These are phyloP conservation scores for Dothistroma pini DNA, from an alignment of 2,329 filamentous ascomycete species.

Conservation along the genomic window DNA sequence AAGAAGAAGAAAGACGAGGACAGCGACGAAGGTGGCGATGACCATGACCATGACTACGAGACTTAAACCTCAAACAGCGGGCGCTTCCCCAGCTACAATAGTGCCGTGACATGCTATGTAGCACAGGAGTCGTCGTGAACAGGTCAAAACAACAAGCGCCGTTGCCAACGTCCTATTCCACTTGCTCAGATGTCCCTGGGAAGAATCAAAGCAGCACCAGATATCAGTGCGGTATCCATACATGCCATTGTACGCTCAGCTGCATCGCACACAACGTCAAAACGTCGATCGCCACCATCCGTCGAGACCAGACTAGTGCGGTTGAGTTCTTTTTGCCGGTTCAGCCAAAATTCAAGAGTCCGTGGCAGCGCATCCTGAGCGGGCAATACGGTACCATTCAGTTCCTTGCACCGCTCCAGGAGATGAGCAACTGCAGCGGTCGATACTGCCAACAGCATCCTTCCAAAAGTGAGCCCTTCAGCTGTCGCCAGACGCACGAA, in stretches of 20 bases:
- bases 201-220: background rate
- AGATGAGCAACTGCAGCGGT: background rate
- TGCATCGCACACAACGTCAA: too few species aligned
- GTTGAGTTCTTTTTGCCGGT: background rate
- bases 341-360: background rate
- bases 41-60: constrained; percentile 13
- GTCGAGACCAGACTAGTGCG: background rate
- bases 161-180: background rate
- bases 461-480: background rate
- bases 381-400: background rate
- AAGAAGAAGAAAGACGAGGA: constrained; percentile 4
- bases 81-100: background rate
- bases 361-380: background rate
- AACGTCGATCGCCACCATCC: too few species aligned
- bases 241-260: too few species aligned
- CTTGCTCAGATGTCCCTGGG: background rate
- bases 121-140: background rate
- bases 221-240: background rate
- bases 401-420: background rate
- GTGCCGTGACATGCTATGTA: background rate
- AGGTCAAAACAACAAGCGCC: too few species aligned
- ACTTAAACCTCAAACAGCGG: too few species aligned
- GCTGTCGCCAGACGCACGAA: background rate
- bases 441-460: background rate
- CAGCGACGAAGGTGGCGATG: constrained; percentile 11